phyloP scores from a whole-genome alignment of 208 protist genomes.

The Acanthamoeba lenticulata region DNA sequence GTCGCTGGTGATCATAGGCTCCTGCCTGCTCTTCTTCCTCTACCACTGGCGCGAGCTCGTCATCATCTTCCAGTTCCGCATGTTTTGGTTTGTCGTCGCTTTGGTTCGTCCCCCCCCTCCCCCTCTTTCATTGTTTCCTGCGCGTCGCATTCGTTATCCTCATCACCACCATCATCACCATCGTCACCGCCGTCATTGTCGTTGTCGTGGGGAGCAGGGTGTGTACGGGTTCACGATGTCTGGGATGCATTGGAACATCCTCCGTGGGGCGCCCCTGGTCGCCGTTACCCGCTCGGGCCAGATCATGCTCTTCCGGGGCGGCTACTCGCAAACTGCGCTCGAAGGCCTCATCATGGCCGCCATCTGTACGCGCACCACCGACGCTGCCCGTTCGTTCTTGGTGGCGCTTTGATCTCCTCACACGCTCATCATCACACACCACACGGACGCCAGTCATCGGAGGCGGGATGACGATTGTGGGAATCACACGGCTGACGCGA shows the following conservation, averaged over 20 bases:
- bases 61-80: not conserved
- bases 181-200: not conserved
- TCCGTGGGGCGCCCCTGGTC: not conserved
- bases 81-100: not conserved
- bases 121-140: not conserved
- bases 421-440: not conserved
- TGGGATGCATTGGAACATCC: constrained; percentile 1
- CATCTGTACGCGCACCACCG: not conserved
- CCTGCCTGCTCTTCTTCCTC: not conserved
- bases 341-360: constrained; percentile 16
- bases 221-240: constrained; percentile 26
- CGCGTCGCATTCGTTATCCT: too few relatives aligned
- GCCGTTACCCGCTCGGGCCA: not conserved
- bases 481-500: not conserved
- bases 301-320: not conserved
- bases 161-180: too few relatives aligned
- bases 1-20: not conserved
- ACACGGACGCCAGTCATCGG: not conserved
- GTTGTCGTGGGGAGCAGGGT: not conserved
- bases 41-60: not conserved
- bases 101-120: not conserved
- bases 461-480: not conserved
- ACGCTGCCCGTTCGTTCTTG: not conserved
- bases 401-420: not conserved
- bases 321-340: not conserved